Evolutionary conservation across 371 early-diverging fungal species (phyloP).

Genomic region (Haplosporangium sp.): DNA sequence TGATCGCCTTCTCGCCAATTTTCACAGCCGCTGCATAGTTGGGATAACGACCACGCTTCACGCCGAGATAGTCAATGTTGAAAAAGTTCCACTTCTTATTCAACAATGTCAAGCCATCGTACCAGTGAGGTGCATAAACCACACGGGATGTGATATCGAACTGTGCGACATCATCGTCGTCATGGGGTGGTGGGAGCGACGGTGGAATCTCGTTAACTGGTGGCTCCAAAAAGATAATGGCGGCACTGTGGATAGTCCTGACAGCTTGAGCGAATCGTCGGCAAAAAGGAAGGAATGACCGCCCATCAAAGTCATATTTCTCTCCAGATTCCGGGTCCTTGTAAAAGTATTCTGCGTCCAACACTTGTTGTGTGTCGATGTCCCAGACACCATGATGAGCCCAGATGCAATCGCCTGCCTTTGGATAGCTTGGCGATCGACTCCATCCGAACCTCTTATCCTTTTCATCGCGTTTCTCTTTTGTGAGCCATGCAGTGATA

Average conservation of each 20-base stretch:
- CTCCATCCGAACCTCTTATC: slow-evolving; percentile 62
- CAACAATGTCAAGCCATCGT: slow-evolving; percentile 77
- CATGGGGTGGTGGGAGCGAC: slow-evolving; percentile 55
- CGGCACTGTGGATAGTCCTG: slow-evolving; percentile 60
- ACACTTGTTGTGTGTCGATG: slow-evolving; percentile 34
- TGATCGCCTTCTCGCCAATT: slow-evolving; percentile 70
- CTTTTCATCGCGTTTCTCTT: slow-evolving; percentile 50
- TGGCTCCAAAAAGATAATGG: slow-evolving; percentile 76
- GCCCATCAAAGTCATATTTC: slow-evolving; percentile 56
- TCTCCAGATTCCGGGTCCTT: slow-evolving; percentile 60
- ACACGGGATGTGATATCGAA: slow-evolving; percentile 58
- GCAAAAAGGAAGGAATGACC: slow-evolving; percentile 70
- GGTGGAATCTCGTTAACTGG: slow-evolving; percentile 73
- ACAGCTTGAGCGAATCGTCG: slow-evolving; percentile 57
- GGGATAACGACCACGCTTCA: slow-evolving; percentile 71
- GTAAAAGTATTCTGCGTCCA: slow-evolving; percentile 68
- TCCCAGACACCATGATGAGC: slow-evolving; percentile 77
- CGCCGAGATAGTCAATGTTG: slow-evolving; percentile 74
- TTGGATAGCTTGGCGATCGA: slow-evolving; percentile 56
- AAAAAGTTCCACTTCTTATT: slow-evolving; percentile 75
- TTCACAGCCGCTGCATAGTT: slow-evolving; percentile 66
- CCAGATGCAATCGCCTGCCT: slow-evolving; percentile 75
- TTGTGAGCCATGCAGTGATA: slow-evolving; percentile 64
- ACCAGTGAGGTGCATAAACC: slow-evolving; percentile 82
- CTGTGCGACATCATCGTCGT: slow-evolving; percentile 52